Evolutionary conservation across 108 stramenopile genomes (phyloP), one percentile per base, ranked within the genome.

Genomic region (Cyclotella atomus): DNA sequence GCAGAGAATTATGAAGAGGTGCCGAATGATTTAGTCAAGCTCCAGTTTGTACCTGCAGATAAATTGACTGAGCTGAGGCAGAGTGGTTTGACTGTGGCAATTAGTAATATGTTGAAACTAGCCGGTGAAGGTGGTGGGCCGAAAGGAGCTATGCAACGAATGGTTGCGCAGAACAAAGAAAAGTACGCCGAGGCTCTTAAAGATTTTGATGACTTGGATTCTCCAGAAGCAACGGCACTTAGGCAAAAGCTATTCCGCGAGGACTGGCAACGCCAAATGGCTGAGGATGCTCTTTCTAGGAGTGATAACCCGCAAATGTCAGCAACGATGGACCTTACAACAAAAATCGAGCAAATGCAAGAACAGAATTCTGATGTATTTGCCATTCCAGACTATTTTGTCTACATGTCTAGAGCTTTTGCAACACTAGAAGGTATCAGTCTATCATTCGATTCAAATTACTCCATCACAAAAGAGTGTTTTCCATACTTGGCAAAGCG

Each of bases 361-460:
- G 71, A 74, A 21, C 71, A 68, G 47, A 89, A 89, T 54, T 71
- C 73, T 23, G 84, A 86, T 69, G 81, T 78, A 4, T 89, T 89
- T 66, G 52, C 75, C 15, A 79, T 89, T 59, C 88, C 88, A 29
- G 80, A 81, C 29, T 89, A 81, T 69, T 86, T 89, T 47, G 70
- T 89, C 24, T 89, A 89, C 56, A 86, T 81, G 50, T 80, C 82
- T 17, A 73, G 88, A 19, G 90, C 90, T 8, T 91, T 91, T 57
- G 49, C 82, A 21, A 91, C 90, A n/a, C 79, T 91, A 12, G 90
- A 91, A 71, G 90, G 90, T n/a, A 84, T 91, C 0, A 78, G 87
- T 47, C 71, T 91, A 47, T 75, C 77, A 49, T 71, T 76, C 17
- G 83, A 91, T 71, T 41, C 77, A n/a, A 70, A 85, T 54, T 91